Evolutionary conservation across 2,329 filamentous ascomycete species (phyloP).

Genomic region (Macrophomina phaseolina): DNA sequence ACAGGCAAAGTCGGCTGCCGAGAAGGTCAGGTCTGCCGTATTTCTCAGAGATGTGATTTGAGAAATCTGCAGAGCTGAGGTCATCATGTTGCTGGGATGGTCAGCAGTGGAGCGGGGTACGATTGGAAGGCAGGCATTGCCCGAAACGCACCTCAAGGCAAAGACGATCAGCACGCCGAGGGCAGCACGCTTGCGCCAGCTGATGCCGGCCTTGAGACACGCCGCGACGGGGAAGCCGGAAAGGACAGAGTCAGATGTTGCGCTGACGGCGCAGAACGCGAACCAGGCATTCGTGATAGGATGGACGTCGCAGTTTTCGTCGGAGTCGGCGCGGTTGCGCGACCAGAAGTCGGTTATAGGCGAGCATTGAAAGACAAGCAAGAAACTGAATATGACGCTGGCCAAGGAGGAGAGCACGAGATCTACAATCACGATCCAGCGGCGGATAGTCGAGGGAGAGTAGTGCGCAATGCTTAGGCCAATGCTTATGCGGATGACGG

Average conservation of each 20-base stretch:
- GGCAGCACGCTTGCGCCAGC: neutral
- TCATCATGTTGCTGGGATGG: neutral
- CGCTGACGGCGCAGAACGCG: neutral
- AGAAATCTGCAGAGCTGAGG: neutral
- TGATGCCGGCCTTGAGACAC: neutral
- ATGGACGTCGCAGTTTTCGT: neutral
- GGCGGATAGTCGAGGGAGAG: neutral
- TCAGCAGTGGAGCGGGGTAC: neutral
- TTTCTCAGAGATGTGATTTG: neutral
- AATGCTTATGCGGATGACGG: neutral
- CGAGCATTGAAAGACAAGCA: constrained; percentile 11
- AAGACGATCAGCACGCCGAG: neutral
- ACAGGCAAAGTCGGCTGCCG: constrained; percentile 3
- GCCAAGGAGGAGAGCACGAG: neutral
- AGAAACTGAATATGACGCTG: neutral
- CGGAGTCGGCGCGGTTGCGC: constrained; percentile 7
- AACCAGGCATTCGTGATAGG: neutral
- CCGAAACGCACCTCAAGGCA: neutral
- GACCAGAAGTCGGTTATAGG: constrained; percentile 16
- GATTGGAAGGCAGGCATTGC: neutral
- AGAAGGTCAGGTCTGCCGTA: constrained; percentile 7
- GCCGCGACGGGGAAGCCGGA: neutral
- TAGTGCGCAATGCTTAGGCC: neutral
- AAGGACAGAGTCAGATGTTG: neutral
- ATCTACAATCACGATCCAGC: neutral